A percentile compares a stretch with the other conserved stretches of the same genome.
Evolutionary conservation across 73 alveolate species (phyloP).

Genomic region (Breviolum minutum): DNA sequence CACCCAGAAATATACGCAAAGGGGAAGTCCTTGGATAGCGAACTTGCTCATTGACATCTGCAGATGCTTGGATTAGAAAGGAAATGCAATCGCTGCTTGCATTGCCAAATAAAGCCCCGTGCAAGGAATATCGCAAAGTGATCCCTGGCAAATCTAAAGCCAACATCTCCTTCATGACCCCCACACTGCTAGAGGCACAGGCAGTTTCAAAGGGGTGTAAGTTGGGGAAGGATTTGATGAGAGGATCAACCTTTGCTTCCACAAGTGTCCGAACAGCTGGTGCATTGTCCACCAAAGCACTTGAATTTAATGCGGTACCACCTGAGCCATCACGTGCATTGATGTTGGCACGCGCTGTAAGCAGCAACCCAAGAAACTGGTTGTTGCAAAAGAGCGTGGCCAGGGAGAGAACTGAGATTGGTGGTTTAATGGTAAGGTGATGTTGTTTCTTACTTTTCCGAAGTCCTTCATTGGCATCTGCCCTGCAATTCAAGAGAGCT

Average conservation of each 20-base stretch:
- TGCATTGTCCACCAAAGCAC: neutral
- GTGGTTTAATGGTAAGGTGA: neutral
- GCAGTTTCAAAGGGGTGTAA: neutral
- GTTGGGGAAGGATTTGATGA: neutral
- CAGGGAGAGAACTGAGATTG: slow-evolving; percentile 7
- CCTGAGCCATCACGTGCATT: neutral
- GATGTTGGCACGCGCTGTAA: neutral
- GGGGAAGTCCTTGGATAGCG: too few species aligned
- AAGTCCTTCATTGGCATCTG: neutral
- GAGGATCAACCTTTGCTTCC: neutral
- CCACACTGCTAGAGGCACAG: neutral
- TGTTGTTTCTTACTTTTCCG: neutral
- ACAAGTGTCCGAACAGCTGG: neutral
- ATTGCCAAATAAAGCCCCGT: too few species aligned
- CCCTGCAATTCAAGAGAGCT: neutral
- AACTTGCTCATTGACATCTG: too few species aligned
- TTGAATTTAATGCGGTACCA: neutral
- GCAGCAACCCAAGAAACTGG: neutral
- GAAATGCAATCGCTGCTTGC: too few species aligned
- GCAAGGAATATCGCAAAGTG: too few species aligned
- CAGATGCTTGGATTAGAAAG: too few species aligned
- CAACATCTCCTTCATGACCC: neutral
- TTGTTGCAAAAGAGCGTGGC: neutral
- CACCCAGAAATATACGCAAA: too few species aligned
- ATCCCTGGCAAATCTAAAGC: neutral